Conservation (phyloP, 2,329 filamentous ascomycete species). For the Cadophora sp. region DNA sequence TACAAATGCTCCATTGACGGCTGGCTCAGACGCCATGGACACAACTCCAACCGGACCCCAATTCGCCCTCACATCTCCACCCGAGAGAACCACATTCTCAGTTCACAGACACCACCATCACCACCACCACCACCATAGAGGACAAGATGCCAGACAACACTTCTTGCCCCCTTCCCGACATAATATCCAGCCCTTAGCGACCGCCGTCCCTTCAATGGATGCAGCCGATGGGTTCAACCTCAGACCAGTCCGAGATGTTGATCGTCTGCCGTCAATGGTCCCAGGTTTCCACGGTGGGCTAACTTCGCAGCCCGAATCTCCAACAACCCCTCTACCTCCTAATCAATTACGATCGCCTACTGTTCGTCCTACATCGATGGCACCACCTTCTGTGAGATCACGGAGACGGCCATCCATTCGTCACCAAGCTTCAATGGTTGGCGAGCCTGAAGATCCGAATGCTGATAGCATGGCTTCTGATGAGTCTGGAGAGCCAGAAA, state of each 20-base stretch:
- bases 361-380: slow-evolving; percentile 58
- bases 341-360: slow-evolving; percentile 65
- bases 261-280: slow-evolving; percentile 84
- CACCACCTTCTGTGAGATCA: slow-evolving; percentile 59
- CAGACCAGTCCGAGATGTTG: slow-evolving; percentile 79
- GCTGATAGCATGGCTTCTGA: slow-evolving; percentile 84
- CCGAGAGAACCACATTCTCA: slow-evolving; percentile 71
- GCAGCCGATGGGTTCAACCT: slow-evolving; percentile 73
- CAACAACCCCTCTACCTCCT: slow-evolving; percentile 80
- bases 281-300: slow-evolving; percentile 72
- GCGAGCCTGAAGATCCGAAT: slow-evolving; percentile 85
- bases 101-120: slow-evolving; percentile 58
- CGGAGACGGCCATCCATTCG: slow-evolving; percentile 83
- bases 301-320: slow-evolving; percentile 89
- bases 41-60: slow-evolving; percentile 65
- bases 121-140: slow-evolving; percentile 59
- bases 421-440: slow-evolving; percentile 86
- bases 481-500: slow-evolving; percentile 76
- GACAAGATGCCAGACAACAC: slow-evolving; percentile 57
- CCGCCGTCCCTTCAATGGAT: slow-evolving; percentile 72
- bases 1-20: slow-evolving; percentile 53
- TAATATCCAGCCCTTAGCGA: slow-evolving; percentile 70
- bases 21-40: slow-evolving; percentile 59
- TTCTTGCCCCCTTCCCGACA: slow-evolving; percentile 58
- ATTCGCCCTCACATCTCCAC: slow-evolving; percentile 72